Conservation (phyloP, 1,139 yeast species). For the Lodderomyces margitis region DNA sequence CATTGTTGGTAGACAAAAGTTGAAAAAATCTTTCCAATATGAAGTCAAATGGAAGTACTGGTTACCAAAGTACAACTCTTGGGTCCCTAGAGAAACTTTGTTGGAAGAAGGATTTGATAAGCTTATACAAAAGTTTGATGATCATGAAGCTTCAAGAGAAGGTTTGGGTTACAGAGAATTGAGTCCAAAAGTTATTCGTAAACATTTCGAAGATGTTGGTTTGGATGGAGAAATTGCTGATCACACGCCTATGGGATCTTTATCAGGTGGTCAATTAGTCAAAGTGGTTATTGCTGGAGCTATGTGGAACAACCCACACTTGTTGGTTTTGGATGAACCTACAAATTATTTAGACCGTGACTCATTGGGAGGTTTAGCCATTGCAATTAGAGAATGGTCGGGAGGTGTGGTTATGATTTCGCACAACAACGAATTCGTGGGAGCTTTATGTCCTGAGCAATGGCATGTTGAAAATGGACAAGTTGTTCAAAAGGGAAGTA, state of each 20-base stretch:
- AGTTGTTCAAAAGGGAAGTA: slow-evolving; percentile 78
- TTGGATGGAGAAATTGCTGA: slow-evolving; percentile 97
- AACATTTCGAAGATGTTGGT: slow-evolving; percentile 97
- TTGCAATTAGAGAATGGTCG: slow-evolving; percentile 95
- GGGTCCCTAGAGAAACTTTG: slow-evolving; percentile 84
- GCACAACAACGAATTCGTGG: slow-evolving; percentile 94
- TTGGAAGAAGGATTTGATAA: slow-evolving; percentile 82
- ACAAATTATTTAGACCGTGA: slow-evolving; percentile 92
- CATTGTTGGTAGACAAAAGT: slow-evolving; percentile 93
- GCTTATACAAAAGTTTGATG: slow-evolving; percentile 91
- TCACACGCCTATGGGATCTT: slow-evolving; percentile 94
- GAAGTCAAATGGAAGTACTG: slow-evolving; percentile 93
- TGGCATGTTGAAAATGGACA: slow-evolving; percentile 96
- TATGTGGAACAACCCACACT: slow-evolving; percentile 99
- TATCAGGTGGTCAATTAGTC: slow-evolving; percentile 97
- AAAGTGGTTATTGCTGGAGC: slow-evolving; percentile 99
- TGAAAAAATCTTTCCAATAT: slow-evolving; percentile 94
- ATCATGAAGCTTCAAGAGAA: slow-evolving; percentile 97
- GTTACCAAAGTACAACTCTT: slow-evolving; percentile 90
- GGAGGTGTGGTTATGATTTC: slow-evolving; percentile 99
- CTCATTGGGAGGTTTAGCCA: slow-evolving; percentile 93
- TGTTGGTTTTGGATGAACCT: slow-evolving; percentile 95
- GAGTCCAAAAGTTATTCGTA: slow-evolving; percentile 86
- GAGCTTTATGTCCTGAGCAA: slow-evolving; percentile 97
- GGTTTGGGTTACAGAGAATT: slow-evolving; percentile 96